Base-by-base conservation (phyloP, 306 rosid genomes). In the Dryas alaskensis region DNA sequence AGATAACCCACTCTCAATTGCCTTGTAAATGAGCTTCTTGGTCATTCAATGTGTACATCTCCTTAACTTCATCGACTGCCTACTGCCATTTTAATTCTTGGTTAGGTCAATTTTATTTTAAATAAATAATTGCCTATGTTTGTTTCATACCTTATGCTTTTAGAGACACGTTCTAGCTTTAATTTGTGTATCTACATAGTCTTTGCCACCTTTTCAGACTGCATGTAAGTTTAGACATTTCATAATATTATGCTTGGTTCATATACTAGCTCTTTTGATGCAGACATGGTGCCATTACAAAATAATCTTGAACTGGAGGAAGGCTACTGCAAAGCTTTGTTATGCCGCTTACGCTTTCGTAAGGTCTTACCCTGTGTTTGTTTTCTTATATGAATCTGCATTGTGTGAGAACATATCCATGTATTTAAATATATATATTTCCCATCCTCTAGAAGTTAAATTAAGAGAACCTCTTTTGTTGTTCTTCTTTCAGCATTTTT, bases 331-430 rank as follows among this genome's bases (percentile, higher is more conserved):
- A 91, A 85, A 81, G 95, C 96, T 49, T 73, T 94, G 83, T 75
- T 94, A 80, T 94, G 96, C 74, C 97, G 97, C 76, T 88, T 94
- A 89, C 98, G 97, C 87, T 92, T 94, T 87, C 98, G 97, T 91
- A 94, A 94, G 98, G 98, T 94, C 90, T 94, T 87, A 88, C 80
- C 93, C 91, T 84, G 77, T 82, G 91, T 85, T 69, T 80, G 17
- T 58, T 69, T 76, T 83, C 85, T 77, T 83, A 46, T 60, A 76
- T 46, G 49, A 49, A 44, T 55, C 48, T 81, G 69, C 80, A 46
- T 84, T 79, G 65, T 72, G 55, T 44, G 69, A 75, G 47, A 4
- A n/a, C 39, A 27, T 53, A 0, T 68, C 43, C 69, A 67, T 68
- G 50, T 72, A 59, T 43, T 53, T 45, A 17, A n/a, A 60, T 60